These are phyloP conservation scores for Phytopythium helicoides DNA, from an alignment of 352 stramenopile species.

Conservation along the genomic window DNA sequence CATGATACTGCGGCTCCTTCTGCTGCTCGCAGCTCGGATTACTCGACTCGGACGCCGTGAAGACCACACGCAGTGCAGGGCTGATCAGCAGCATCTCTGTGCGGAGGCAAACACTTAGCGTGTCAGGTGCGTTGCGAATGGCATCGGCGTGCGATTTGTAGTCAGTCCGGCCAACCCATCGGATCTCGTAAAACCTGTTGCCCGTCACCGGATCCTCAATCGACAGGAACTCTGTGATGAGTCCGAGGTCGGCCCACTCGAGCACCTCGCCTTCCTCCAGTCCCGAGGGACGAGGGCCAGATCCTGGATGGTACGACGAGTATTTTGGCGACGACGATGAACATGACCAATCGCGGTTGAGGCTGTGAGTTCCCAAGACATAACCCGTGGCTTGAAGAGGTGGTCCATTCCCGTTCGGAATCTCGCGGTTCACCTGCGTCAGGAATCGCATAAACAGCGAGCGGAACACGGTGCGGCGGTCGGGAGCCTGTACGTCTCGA, in stretches of 20 bases:
- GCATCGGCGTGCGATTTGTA: too few relatives aligned
- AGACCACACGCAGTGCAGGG: not conserved
- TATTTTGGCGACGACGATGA: not conserved
- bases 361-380: conserved; percentile 1
- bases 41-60: too few relatives aligned
- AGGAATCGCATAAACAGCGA: too few relatives aligned
- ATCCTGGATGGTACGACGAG: not conserved
- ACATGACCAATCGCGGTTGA: conserved; percentile 26
- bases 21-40: too few relatives aligned
- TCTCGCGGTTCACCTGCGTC: too few relatives aligned
- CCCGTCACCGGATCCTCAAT: conserved; percentile 25
- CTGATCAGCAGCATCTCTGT: not conserved
- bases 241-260: conserved; percentile 25
- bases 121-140: conserved; percentile 39
- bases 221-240: conserved; percentile 45
- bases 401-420: not conserved
- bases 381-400: not conserved
- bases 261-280: not conserved
- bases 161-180: too few relatives aligned
- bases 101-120: conserved; percentile 34
- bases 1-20: too few relatives aligned
- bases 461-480: too few relatives aligned
- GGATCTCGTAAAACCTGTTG: too few relatives aligned
- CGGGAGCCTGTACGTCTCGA: too few relatives aligned
- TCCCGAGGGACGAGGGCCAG: not conserved